These are phyloP conservation scores for Cetraspora pellucida DNA, from an alignment of 192 early-diverging fungal species.

Conservation along the genomic window DNA sequence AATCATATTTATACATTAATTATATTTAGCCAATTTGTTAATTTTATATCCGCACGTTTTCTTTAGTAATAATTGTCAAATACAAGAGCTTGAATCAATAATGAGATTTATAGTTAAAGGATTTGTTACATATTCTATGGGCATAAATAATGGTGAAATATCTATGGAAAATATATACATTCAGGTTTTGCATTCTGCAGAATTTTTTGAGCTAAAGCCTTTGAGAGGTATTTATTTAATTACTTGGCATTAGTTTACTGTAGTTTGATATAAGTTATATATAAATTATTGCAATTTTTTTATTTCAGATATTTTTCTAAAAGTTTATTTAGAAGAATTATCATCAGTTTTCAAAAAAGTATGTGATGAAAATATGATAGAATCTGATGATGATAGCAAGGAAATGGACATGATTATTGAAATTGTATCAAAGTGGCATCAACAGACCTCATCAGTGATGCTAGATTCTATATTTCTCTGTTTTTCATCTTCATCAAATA, in stretches of 20 bases:
- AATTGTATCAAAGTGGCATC: background rate
- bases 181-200: constrained; percentile 6
- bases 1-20: too few relatives aligned
- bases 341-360: background rate
- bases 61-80: too few relatives aligned
- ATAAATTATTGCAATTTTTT: background rate
- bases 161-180: background rate
- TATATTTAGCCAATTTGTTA: too few relatives aligned
- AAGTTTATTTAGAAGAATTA: constrained; percentile 14
- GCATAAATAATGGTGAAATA: background rate
- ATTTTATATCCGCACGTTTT: too few relatives aligned
- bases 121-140: background rate
- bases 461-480: background rate
- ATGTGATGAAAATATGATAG: background rate
- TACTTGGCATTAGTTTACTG: background rate
- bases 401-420: background rate
- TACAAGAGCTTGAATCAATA: background rate
- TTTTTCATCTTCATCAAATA: background rate
- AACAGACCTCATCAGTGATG: background rate
- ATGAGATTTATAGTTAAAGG: constrained; percentile 2
- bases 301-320: background rate
- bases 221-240: constrained; percentile 7
- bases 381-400: background rate
- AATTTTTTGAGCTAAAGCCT: constrained; percentile 18
- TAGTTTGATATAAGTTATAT: background rate